These are phyloP conservation scores for Solanum hybrid DNA, from an alignment of 305 asterid genomes.

Conservation along the genomic window DNA sequence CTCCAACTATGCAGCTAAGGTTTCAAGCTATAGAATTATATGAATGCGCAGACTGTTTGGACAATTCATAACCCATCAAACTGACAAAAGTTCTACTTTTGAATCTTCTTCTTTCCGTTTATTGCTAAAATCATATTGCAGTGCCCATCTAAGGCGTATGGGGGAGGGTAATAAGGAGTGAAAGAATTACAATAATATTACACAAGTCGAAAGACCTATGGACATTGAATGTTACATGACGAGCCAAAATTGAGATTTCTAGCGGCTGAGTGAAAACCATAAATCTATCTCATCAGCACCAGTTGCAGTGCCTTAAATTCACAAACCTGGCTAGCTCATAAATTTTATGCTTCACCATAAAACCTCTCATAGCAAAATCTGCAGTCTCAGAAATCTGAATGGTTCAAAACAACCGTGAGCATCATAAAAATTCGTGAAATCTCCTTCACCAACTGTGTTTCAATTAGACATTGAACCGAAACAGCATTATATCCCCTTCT, in stretches of 20 bases:
- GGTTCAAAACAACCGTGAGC: neutral
- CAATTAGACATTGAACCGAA: constrained; percentile 72
- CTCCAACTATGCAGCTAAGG: neutral
- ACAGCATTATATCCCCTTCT: constrained; percentile 95
- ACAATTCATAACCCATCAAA: neutral
- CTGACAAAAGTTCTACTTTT: neutral
- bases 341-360: neutral
- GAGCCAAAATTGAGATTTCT: neutral
- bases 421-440: neutral
- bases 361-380: neutral
- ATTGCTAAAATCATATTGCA: neutral
- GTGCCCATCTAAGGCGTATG: neutral
- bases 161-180: neutral
- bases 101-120: neutral
- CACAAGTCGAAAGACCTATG: neutral
- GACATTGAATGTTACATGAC: constrained; percentile 2
- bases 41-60: neutral
- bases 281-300: neutral
- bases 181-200: neutral
- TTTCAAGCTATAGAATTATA: neutral
- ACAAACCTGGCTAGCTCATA: neutral
- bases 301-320: neutral
- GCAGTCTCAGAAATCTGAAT: neutral
- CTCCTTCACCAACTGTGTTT: neutral
- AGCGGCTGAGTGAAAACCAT: neutral